Base-by-base conservation (phyloP, 164 flowering plant genomes). In the Kalanchoe fedtschenkoi region DNA sequence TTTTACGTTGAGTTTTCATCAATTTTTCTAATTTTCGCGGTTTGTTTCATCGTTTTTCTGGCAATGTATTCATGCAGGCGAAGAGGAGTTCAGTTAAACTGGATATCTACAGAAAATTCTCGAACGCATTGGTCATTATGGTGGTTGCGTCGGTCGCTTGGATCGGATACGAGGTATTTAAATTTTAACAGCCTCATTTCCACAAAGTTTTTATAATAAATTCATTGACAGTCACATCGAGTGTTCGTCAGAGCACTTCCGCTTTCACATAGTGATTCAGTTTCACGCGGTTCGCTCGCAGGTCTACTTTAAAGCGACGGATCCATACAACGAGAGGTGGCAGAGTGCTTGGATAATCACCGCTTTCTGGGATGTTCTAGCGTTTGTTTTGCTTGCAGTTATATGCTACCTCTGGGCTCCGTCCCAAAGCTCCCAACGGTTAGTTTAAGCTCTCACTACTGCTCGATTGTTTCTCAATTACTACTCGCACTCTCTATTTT, bases 321-420 rank as follows among this genome's bases (percentile, higher is more conserved):
- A 93, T 73, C 95, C 95, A 32, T 93, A 78, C 72, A 93, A 81
- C 63, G 99, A 90, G 76, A 66, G 82, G 66, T 90, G 99, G 99
- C 92, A 86, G 75, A 86, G 84, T 70, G 99, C 95, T 60, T 93
- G 99, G 99, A 81, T 90, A 59, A 80, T 93, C 70, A 81, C 92
- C 65, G 95, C 96, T 56, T 93, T 90, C 62, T 93, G 99, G 99
- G 89, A 87, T 63, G 62, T 87, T 68, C 83, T 93, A 67, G 84
- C 95, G 14, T 83, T 86, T 70, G 75, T 65, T 30, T 58, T 93
- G 69, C 95, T 93, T 5, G 83, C 85, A 73, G 87, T 90, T 39
- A 85, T 93, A 46, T 93, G 96, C 78, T 87, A 71, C 73, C 97
- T 90, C 17, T 93, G 99, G 99, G 88, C 95, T 7, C 99, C 99